Evolutionary conservation across 1,139 yeast species (phyloP).

Genomic region (Pichia sp.): DNA sequence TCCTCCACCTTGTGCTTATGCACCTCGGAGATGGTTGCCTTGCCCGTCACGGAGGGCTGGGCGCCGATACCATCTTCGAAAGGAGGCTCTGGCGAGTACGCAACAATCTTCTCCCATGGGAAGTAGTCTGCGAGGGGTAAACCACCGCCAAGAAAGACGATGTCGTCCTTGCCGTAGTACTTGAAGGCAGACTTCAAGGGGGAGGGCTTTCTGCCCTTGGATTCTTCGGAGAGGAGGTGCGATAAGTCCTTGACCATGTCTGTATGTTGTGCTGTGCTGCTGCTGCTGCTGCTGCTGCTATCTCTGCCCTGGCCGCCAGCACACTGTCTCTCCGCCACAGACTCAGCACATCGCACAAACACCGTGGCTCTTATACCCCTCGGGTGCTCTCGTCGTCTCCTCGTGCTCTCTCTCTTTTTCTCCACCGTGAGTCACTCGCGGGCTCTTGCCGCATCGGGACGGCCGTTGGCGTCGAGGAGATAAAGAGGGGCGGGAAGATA

Average conservation of each 20-base stretch:
- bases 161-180: slow-evolving; percentile 66
- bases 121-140: slow-evolving; percentile 85
- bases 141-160: slow-evolving; percentile 93
- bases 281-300: not conserved
- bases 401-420: no score
- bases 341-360: no score
- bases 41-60: slow-evolving; percentile 49
- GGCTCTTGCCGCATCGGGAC: not conserved
- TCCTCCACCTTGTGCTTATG: slow-evolving; percentile 44
- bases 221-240: slow-evolving; percentile 74
- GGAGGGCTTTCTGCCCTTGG: slow-evolving; percentile 71
- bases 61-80: slow-evolving; percentile 74
- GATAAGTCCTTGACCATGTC: slow-evolving; percentile 53
- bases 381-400: no score
- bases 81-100: slow-evolving; percentile 73
- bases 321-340: no score
- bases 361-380: no score
- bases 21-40: slow-evolving; percentile 37
- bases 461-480: not conserved
- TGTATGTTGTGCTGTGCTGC: slow-evolving; percentile 13
- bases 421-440: not conserved
- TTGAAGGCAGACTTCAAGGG: slow-evolving; percentile 81
- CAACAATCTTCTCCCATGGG: slow-evolving; percentile 76
- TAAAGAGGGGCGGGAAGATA: no score
- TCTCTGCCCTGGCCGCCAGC: no score